Evolutionary conservation across 2,329 filamentous ascomycete genomes (phyloP).

Genomic region (Rachicladosporium sp.): DNA sequence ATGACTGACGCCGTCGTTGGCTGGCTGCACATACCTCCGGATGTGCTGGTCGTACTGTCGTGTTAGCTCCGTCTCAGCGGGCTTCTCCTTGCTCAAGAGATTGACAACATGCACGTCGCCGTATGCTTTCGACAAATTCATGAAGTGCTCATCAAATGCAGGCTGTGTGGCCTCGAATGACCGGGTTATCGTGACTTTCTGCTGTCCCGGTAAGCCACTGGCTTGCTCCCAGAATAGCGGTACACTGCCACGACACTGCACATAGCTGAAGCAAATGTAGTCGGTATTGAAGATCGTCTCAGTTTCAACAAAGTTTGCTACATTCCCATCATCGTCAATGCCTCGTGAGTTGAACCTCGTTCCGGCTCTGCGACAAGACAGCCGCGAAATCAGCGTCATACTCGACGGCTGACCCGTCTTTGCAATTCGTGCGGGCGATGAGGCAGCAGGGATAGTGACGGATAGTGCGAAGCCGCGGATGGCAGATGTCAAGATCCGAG

Average conservation of each 20-base stretch:
- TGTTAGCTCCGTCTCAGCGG: conserved; percentile 73
- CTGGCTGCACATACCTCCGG: conserved; percentile 57
- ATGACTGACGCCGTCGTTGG: conserved; percentile 24
- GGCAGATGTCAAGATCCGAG: conserved; percentile 79
- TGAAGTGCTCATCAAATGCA: conserved; percentile 91
- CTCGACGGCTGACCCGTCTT: conserved; percentile 65
- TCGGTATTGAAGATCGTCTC: conserved; percentile 82
- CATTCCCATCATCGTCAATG: conserved; percentile 93
- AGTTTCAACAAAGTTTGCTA: conserved; percentile 97
- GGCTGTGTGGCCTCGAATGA: conserved; percentile 85
- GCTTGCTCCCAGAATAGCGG: conserved; percentile 96
- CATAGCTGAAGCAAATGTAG: conserved; percentile 79
- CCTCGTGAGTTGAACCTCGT: conserved; percentile 95
- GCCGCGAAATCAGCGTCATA: conserved; percentile 77
- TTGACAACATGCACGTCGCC: conserved; percentile 89
- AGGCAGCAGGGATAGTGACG: conserved; percentile 66
- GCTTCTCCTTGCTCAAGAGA: conserved; percentile 79
- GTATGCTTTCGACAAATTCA: conserved; percentile 72
- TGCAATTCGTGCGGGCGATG: conserved; percentile 55
- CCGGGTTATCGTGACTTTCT: conserved; percentile 84
- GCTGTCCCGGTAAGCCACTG: conserved; percentile 77
- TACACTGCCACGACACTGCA: conserved; percentile 82
- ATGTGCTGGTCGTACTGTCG: conserved; percentile 69
- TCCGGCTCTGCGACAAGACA: conserved; percentile 82
- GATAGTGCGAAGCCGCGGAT: conserved; percentile 88